These are phyloP conservation scores for Lepiota subincarnata DNA, from an alignment of 768 basidiomycete species.

Conservation along the genomic window DNA sequence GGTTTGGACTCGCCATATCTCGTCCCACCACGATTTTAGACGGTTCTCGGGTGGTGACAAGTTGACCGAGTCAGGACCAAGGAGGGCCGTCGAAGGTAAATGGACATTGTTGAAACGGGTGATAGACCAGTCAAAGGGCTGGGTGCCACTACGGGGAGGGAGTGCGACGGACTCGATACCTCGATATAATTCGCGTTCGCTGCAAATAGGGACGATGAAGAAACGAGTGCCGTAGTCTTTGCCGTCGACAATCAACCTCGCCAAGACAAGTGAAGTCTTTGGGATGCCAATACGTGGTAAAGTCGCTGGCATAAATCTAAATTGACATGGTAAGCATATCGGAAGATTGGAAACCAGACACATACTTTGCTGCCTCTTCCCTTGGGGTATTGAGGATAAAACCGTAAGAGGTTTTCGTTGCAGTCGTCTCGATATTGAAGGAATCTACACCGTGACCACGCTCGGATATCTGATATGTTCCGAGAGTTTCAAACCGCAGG, in stretches of 20 bases:
- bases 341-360: too few species aligned
- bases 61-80: constrained; percentile 40
- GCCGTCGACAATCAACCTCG: constrained; percentile 46
- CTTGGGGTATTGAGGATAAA: too few species aligned
- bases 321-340: constrained; percentile 52
- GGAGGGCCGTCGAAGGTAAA: constrained; percentile 46
- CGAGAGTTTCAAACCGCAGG: too few species aligned
- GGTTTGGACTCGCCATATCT: constrained; percentile 49
- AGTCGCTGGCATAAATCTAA: constrained; percentile 61
- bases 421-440: too few species aligned
- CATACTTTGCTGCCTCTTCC: too few species aligned
- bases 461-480: too few species aligned
- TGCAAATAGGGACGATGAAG: constrained; percentile 54
- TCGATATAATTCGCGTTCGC: constrained; percentile 46
- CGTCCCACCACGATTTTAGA: constrained; percentile 50
- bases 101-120: constrained; percentile 54
- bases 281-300: constrained; percentile 49
- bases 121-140: constrained; percentile 53
- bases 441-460: too few species aligned
- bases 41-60: constrained; percentile 35
- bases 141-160: too few species aligned
- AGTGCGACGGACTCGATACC: too few species aligned
- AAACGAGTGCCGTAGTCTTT: constrained; percentile 48
- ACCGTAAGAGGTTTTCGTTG: too few species aligned
- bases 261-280: constrained; percentile 55